phyloP scores from a whole-genome alignment of 2,329 filamentous ascomycete species.

The Ophiosphaerella korrae region DNA sequence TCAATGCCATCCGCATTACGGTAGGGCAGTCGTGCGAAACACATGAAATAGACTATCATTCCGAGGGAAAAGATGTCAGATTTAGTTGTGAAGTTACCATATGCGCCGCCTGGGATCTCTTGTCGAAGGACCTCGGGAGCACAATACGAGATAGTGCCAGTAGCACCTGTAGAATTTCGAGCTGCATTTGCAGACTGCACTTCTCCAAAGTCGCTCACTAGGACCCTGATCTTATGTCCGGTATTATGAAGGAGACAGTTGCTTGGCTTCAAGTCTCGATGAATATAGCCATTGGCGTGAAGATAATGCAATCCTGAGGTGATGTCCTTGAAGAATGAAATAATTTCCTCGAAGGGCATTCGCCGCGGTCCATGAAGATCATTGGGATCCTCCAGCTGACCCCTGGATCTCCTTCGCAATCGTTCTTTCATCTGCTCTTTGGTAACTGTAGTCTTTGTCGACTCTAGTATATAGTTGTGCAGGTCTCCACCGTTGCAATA shows the following conservation, averaged over 20 bases:
- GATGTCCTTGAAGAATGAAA: constrained; percentile 94
- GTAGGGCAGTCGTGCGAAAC: constrained; percentile 89
- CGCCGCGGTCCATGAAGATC: constrained; percentile 59
- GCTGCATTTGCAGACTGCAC: constrained; percentile 83
- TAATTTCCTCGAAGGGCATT: constrained; percentile 87
- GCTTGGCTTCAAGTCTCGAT: constrained; percentile 92
- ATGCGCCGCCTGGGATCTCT: constrained; percentile 67
- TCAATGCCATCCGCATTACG: constrained; percentile 79
- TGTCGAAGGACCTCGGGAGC: constrained; percentile 87
- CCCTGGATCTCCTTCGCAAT: constrained; percentile 80
- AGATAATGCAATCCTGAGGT: constrained; percentile 89
- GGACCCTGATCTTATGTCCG: constrained; percentile 72
- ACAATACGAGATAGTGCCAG: constrained; percentile 96
- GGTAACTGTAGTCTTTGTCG: constrained; percentile 64
- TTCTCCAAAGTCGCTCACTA: constrained; percentile 98
- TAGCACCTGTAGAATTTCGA: constrained; percentile 89
- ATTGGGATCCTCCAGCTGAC: constrained; percentile 68
- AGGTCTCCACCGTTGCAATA: constrained; percentile 96
- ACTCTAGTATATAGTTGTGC: constrained; percentile 81
- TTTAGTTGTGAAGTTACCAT: constrained; percentile 94
- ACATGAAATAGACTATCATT: constrained; percentile 99
- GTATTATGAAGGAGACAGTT: constrained; percentile 89
- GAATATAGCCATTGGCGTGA: constrained; percentile 90
- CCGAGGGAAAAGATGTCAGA: constrained; percentile 98
- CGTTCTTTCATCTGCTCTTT: constrained; percentile 89